These are phyloP conservation scores for Yamadazyma sp. DNA, from an alignment of 1,139 yeast genomes.

Conservation along the genomic window DNA sequence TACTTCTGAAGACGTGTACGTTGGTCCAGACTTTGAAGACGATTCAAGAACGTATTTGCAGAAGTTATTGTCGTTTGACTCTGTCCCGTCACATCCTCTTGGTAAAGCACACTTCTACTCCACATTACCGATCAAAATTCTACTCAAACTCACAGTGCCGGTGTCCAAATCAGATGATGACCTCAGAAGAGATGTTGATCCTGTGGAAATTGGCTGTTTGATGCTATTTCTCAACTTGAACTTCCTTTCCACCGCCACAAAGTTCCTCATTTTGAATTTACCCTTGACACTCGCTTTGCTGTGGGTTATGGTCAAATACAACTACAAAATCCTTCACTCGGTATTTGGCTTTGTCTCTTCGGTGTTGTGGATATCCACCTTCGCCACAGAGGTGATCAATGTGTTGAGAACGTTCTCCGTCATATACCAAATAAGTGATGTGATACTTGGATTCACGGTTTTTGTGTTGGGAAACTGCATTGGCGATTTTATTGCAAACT, in stretches of 20 bases:
- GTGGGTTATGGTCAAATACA: constrained; percentile 5
- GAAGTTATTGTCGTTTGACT: constrained; percentile 3
- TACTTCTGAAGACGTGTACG: not conserved
- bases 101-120: constrained; percentile 7
- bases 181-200: not conserved
- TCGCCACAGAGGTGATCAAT: constrained; percentile 77
- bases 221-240: constrained; percentile 12
- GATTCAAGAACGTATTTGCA: not conserved
- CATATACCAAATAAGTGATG: constrained; percentile 67
- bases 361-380: constrained; percentile 69
- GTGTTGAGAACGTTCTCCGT: constrained; percentile 64
- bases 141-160: constrained; percentile 12
- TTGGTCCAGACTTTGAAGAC: not conserved
- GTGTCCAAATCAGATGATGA: constrained; percentile 5
- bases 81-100: not conserved
- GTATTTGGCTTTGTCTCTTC: constrained; percentile 66
- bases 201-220: constrained; percentile 2
- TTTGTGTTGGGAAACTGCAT: constrained; percentile 92
- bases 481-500: constrained; percentile 85
- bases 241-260: constrained; percentile 3
- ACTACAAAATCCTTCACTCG: constrained; percentile 20
- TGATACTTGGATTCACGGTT: constrained; percentile 78
- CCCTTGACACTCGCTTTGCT: constrained; percentile 2
- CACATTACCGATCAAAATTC: constrained; percentile 8
- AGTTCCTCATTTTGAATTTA: constrained; percentile 3